Evolutionary conservation across 306 rosid genomes (phyloP), one percentile per base, ranked within the genome.

Genomic region (Vicia villosa): DNA sequence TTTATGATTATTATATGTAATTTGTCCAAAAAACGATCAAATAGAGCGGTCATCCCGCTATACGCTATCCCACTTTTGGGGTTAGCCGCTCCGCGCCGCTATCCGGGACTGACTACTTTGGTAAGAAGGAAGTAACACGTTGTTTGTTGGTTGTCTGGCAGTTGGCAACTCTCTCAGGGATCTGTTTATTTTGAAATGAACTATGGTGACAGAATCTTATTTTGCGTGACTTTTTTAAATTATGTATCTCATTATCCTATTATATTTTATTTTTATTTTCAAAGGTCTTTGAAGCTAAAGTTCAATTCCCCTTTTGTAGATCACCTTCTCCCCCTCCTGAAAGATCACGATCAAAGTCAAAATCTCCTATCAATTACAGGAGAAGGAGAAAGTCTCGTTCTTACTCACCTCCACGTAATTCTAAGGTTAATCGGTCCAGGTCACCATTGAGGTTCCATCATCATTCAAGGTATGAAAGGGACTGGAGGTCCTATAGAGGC

Each of bases 381-480:
- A 80, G 89, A 68, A 91, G 82, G 86, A 82, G 83, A 83, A 89
- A 74, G 57, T 95, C 99, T 70, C 97, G 87, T 55, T 88, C 99
- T 30, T 84, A 86, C 83, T 91, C 99, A 37, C 97, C 99, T 66
- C 80, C 91, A 4, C 99, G 74, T 20, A 76, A 50, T 58, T 68
- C 75, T 21, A 91, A 81, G 84, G 87, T 74, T 83, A 89, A 30
- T 37, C 81, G 95, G 66, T 93, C 96, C 40, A 83, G 94, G 81
- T 90, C 98, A 67, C 98, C 97, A 3, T 46, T 87, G 60, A 88
- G 95, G 77, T 63, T 83, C 73, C 88, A 83, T 70, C 83, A 80
- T 74, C 66, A 83, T 74, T 73, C 79, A 1, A 51, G 80, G 72
- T 83, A 79, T 83, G 97, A 83, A 24, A 77, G 69, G 83, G 96